phyloP scores from a whole-genome alignment of 2,329 filamentous ascomycete genomes.

The Colletotrichum camelliae region DNA sequence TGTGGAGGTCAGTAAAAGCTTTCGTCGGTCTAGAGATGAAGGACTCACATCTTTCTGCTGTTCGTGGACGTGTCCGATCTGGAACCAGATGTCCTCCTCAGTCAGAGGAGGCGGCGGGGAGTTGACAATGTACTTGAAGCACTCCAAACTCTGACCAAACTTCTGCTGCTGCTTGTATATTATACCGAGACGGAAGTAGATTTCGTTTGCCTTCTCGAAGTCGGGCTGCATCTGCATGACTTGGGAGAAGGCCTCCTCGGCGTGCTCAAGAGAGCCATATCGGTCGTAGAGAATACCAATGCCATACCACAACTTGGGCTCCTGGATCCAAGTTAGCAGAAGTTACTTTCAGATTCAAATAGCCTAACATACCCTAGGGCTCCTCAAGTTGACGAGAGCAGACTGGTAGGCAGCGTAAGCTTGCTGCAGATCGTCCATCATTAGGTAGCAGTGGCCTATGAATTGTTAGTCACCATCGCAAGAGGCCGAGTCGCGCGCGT shows the following conservation, averaged over 20 bases:
- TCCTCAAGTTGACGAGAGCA: slow-evolving; percentile 88
- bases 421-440: slow-evolving; percentile 98
- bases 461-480: slow-evolving; percentile 22
- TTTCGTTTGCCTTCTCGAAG: slow-evolving; percentile 98
- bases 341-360: slow-evolving; percentile 6
- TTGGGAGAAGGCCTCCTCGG: slow-evolving; percentile 96
- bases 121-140: slow-evolving; percentile 97
- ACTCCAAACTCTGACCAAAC: slow-evolving; percentile 92
- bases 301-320: slow-evolving; percentile 98
- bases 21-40: background rate
- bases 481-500: background rate
- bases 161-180: slow-evolving; percentile 99
- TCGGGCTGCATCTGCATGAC: slow-evolving; percentile 98
- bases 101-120: slow-evolving; percentile 91
- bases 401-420: slow-evolving; percentile 97
- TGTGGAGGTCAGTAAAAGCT: slow-evolving; percentile 44
- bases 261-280: slow-evolving; percentile 95
- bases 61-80: slow-evolving; percentile 98
- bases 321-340: slow-evolving; percentile 52
- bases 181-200: slow-evolving; percentile 98
- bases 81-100: slow-evolving; percentile 99
- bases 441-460: slow-evolving; percentile 93
- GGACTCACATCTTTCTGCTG: slow-evolving; percentile 94
- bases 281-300: slow-evolving; percentile 97
- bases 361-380: slow-evolving; percentile 76